Evolutionary conservation across 2,329 filamentous ascomycete genomes (phyloP).

Genomic region (Nemania bipapillata): DNA sequence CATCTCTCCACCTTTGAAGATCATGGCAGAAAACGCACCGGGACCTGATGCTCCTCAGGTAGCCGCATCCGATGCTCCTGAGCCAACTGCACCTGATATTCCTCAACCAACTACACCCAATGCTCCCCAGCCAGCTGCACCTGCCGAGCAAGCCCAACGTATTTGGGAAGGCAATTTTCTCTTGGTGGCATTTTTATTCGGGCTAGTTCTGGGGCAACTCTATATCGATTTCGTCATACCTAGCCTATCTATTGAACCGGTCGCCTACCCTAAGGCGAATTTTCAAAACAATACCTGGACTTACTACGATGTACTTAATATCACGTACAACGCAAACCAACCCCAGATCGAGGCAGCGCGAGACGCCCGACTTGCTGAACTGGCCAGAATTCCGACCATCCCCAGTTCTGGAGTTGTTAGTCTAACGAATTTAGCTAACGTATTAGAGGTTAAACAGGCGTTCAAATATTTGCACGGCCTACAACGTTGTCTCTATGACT

Average conservation of each 20-base stretch:
- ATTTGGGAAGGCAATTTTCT: no score
- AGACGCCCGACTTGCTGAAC: background rate
- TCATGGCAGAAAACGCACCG: no score
- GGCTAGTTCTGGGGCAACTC: background rate
- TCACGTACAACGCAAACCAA: background rate
- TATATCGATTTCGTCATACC: conserved; percentile 10
- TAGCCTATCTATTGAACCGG: background rate
- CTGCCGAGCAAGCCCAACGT: no score
- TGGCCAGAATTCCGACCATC: no score
- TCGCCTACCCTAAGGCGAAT: background rate
- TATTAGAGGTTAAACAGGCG: background rate
- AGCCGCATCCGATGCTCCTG: background rate
- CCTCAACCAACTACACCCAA: no score
- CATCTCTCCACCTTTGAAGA: no score
- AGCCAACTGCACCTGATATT: background rate
- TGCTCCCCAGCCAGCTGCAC: background rate
- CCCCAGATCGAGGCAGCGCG: background rate
- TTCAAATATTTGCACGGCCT: no score
- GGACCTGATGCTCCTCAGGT: background rate
- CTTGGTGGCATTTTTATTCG: no score
- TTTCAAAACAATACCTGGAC: conserved; percentile 12
- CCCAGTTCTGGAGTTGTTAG: no score
- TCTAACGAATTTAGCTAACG: no score
- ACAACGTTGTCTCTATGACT: no score
- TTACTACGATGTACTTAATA: conserved; percentile 14